phyloP scores from a whole-genome alignment of 2,329 filamentous ascomycete species.

The Sclerotinia sclerotiorum region DNA sequence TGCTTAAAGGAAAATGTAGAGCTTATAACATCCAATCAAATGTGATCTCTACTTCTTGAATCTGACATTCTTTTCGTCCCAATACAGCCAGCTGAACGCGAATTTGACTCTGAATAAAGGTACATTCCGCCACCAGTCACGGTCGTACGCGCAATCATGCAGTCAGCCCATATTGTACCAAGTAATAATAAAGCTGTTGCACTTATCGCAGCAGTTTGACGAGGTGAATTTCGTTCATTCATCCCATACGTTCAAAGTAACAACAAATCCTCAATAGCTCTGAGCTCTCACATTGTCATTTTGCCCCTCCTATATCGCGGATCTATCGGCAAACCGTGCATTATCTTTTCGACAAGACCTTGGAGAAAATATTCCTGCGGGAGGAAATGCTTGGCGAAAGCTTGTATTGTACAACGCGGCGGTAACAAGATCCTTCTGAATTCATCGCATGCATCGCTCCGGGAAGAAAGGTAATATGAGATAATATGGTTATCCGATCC shows the following conservation, averaged over 20 bases:
- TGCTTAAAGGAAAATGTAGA: neutral
- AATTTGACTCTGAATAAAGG: neutral
- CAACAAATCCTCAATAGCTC: neutral
- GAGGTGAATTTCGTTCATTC: neutral
- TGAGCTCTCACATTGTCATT: neutral
- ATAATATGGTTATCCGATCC: neutral
- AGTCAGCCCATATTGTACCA: neutral
- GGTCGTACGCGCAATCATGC: neutral
- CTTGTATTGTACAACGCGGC: slow-evolving; percentile 1
- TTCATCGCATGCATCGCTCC: neutral
- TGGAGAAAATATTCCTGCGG: neutral
- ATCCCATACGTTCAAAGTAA: neutral
- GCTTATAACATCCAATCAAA: slow-evolving; percentile 11
- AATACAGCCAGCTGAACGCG: slow-evolving; percentile 5
- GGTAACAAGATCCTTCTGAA: neutral
- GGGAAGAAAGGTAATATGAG: neutral
- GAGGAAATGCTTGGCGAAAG: slow-evolving; percentile 1
- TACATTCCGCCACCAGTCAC: neutral
- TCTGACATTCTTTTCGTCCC: slow-evolving; percentile 11
- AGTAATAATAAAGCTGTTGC: neutral
- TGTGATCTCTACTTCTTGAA: neutral
- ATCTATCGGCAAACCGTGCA: slow-evolving; percentile 6
- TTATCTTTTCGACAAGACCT: neutral
- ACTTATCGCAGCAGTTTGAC: neutral
- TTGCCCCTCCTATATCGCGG: neutral